A percentile compares a stretch with the other conserved stretches of the same genome.
phyloP scores from a whole-genome alignment of 495 filamentous ascomycete genomes.

The Margaritispora aquatica region DNA sequence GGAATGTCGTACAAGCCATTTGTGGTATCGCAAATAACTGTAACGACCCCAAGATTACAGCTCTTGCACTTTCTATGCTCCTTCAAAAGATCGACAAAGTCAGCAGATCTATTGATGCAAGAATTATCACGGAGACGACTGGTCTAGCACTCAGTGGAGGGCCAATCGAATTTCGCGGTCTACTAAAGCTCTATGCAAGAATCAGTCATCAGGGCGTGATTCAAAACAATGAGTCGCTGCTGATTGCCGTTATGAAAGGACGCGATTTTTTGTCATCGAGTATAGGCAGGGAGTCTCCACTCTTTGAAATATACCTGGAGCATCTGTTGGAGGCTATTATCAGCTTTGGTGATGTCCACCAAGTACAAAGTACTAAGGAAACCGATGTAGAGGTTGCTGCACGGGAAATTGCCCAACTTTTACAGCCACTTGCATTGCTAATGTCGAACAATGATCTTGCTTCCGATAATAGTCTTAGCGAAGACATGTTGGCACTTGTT shows the following conservation, averaged over 20 bases:
- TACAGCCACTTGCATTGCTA: slow-evolving; percentile 73
- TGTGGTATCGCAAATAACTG: slow-evolving; percentile 76
- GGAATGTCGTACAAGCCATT: slow-evolving; percentile 82
- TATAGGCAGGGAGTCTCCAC: slow-evolving; percentile 56
- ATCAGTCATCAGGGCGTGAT: slow-evolving; percentile 63
- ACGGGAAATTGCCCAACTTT: slow-evolving; percentile 74
- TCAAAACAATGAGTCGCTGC: slow-evolving; percentile 52
- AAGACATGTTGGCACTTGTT: slow-evolving; percentile 60
- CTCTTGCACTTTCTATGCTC: slow-evolving; percentile 92
- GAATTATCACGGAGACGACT: slow-evolving; percentile 77
- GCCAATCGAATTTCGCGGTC: slow-evolving; percentile 68
- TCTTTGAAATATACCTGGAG: slow-evolving; percentile 71
- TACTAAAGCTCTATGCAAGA: slow-evolving; percentile 76
- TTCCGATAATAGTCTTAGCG: slow-evolving; percentile 44
- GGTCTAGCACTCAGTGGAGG: slow-evolving; percentile 68
- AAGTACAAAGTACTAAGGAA: slow-evolving; percentile 53
- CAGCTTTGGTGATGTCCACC: slow-evolving; percentile 74
- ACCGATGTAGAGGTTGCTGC: slow-evolving; percentile 72
- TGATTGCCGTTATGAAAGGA: slow-evolving; percentile 65
- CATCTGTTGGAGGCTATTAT: slow-evolving; percentile 84
- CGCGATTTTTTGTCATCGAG: slow-evolving; percentile 67
- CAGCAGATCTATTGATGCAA: slow-evolving; percentile 66
- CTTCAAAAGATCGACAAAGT: slow-evolving; percentile 87
- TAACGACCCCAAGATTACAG: slow-evolving; percentile 85
- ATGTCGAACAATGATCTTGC: slow-evolving; percentile 51